These are phyloP conservation scores for Metschnikowia arizonensis DNA, from an alignment of 805 yeast genomes.

Conservation along the genomic window DNA sequence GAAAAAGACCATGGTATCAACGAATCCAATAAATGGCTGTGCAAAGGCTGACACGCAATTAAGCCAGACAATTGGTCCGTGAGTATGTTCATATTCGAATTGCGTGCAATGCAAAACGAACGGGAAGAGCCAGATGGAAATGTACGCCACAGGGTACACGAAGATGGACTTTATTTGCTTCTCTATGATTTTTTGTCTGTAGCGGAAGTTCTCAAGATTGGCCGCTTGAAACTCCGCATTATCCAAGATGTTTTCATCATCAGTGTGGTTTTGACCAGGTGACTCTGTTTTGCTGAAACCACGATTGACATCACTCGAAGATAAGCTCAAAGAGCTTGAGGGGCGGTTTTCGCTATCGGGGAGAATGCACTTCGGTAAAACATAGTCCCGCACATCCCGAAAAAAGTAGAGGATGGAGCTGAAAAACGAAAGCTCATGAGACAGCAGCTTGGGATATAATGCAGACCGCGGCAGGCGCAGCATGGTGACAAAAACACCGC, in stretches of 20 bases:
- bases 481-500: constrained; percentile 41
- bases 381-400: constrained; percentile 19
- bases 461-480: constrained; percentile 19
- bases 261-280: constrained; percentile 9
- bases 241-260: constrained; percentile 22
- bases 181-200: constrained; percentile 61
- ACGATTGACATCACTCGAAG: constrained; percentile 6
- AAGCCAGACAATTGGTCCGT: constrained; percentile 59
- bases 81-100: constrained; percentile 41
- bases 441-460: constrained; percentile 11
- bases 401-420: constrained; percentile 31
- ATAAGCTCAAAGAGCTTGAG: background rate
- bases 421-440: constrained; percentile 30
- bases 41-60: constrained; percentile 65
- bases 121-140: constrained; percentile 80
- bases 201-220: constrained; percentile 56
- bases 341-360: constrained; percentile 20
- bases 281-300: constrained; percentile 2
- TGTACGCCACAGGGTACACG: constrained; percentile 78
- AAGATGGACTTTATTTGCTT: constrained; percentile 77
- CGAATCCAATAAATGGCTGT: constrained; percentile 76
- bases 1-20: constrained; percentile 72
- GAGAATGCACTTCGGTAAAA: constrained; percentile 27
- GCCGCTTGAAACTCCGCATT: constrained; percentile 51
- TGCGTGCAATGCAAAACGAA: constrained; percentile 61